These are phyloP conservation scores for Leishmania mexicana DNA, from an alignment of 208 protist genomes.

Conservation along the genomic window DNA sequence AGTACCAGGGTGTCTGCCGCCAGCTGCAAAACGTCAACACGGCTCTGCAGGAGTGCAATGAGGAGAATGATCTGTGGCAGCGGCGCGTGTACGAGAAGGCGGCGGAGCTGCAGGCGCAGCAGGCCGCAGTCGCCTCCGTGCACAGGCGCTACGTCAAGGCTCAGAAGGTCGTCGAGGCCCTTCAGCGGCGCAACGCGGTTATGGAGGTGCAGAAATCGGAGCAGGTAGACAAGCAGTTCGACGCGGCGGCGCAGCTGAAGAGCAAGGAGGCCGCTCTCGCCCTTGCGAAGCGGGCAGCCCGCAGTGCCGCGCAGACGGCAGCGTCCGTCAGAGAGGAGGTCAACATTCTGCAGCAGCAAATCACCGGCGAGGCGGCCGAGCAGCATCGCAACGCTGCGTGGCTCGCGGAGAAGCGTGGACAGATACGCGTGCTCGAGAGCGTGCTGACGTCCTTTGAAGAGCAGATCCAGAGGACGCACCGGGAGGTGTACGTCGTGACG, in stretches of 20 bases:
- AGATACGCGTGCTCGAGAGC: constrained; percentile 88
- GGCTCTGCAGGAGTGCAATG: constrained; percentile 88
- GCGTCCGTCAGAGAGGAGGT: constrained; percentile 52
- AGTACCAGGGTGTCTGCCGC: constrained; percentile 79
- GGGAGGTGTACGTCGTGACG: constrained; percentile 86
- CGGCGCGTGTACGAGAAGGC: constrained; percentile 55
- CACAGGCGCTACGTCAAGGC: constrained; percentile 56
- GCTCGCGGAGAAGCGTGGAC: constrained; percentile 81
- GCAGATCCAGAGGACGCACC: constrained; percentile 86
- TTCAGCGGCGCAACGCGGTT: constrained; percentile 69
- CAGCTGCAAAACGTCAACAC: constrained; percentile 81
- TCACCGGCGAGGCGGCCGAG: constrained; percentile 55
- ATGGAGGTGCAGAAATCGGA: constrained; percentile 51
- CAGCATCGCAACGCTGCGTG: constrained; percentile 74
- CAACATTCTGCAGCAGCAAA: constrained; percentile 79
- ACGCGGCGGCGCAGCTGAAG: constrained; percentile 48
- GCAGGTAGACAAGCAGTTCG: constrained; percentile 56
- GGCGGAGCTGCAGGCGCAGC: constrained; percentile 65
- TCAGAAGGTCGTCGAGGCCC: constrained; percentile 67
- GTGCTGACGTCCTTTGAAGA: constrained; percentile 85
- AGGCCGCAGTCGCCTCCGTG: constrained; percentile 50
- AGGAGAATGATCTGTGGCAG: constrained; percentile 84
- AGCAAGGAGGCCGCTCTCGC: constrained; percentile 63
- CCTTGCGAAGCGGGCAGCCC: constrained; percentile 27
- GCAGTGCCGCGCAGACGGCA: constrained; percentile 50